phyloP scores from a whole-genome alignment of 1,284 basidiomycete species.

The Agaricales sp. region DNA sequence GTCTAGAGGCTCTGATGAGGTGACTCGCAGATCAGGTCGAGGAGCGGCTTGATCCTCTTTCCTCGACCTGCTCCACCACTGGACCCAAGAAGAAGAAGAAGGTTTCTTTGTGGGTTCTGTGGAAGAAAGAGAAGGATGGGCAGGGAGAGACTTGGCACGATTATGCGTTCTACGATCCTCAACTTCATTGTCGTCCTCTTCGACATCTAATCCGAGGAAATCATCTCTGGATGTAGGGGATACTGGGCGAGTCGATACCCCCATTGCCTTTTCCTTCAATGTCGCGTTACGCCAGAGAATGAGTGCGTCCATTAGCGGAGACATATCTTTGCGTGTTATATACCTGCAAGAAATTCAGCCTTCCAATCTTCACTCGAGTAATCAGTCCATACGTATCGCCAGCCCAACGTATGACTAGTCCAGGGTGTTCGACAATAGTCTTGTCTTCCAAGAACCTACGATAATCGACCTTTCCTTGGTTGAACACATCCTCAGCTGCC shows the following conservation, averaged over 20 bases:
- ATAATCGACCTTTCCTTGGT: slow-evolving; percentile 44
- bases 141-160: slow-evolving; percentile 25
- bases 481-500: slow-evolving; percentile 43
- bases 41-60: not conserved
- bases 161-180: slow-evolving; percentile 1
- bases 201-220: slow-evolving; percentile 7
- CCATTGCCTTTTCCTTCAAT: slow-evolving; percentile 22
- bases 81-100: not conserved
- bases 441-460: slow-evolving; percentile 45
- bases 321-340: slow-evolving; percentile 50
- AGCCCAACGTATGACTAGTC: slow-evolving; percentile 58
- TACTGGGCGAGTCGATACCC: slow-evolving; percentile 19
- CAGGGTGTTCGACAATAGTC: slow-evolving; percentile 38
- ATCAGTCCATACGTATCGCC: slow-evolving; percentile 39
- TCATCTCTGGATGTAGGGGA: slow-evolving; percentile 19
- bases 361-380: slow-evolving; percentile 1
- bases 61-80: not conserved
- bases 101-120: not conserved
- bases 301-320: slow-evolving; percentile 57
- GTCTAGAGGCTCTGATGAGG: not conserved
- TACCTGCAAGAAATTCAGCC: slow-evolving; percentile 29
- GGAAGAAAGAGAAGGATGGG: slow-evolving; percentile 9
- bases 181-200: slow-evolving; percentile 14
- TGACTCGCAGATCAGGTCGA: not conserved
- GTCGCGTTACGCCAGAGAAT: slow-evolving; percentile 48